A percentile compares a stretch with the other conserved stretches of the same genome.
Conservation (phyloP, 192 early-diverging fungal genomes). For the Gonapodya sp. region DNA sequence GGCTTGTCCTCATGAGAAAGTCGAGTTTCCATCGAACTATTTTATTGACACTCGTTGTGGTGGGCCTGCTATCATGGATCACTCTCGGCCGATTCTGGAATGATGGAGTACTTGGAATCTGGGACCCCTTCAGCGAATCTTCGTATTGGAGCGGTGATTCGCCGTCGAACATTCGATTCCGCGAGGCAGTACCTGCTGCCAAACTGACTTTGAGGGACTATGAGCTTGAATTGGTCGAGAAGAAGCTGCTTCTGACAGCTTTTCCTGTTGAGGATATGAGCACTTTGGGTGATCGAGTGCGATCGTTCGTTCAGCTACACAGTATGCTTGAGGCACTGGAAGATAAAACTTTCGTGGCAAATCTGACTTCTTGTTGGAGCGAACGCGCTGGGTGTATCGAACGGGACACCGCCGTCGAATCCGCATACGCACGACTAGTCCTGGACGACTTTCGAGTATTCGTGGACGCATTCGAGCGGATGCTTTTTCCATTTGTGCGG, state of each 20-base stretch:
- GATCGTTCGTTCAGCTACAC: neutral
- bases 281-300: neutral
- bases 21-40: too few species aligned
- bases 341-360: neutral
- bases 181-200: too few species aligned
- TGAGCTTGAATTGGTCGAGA: neutral
- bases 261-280: neutral
- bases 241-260: neutral
- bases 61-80: too few species aligned
- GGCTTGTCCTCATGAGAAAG: too few species aligned
- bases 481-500: neutral
- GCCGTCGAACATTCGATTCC: too few species aligned
- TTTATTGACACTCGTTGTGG: too few species aligned
- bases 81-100: too few species aligned
- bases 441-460: neutral
- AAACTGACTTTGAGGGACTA: neutral
- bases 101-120: too few species aligned
- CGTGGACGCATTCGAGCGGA: neutral
- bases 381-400: neutral
- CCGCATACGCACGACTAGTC: neutral
- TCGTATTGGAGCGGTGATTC: too few species aligned
- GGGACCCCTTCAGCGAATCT: too few species aligned
- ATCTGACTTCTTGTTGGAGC: neutral
- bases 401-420: neutral
- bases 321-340: neutral